These are phyloP conservation scores for Mucor piriformis DNA, from an alignment of 371 early-diverging fungal species.

Conservation along the genomic window DNA sequence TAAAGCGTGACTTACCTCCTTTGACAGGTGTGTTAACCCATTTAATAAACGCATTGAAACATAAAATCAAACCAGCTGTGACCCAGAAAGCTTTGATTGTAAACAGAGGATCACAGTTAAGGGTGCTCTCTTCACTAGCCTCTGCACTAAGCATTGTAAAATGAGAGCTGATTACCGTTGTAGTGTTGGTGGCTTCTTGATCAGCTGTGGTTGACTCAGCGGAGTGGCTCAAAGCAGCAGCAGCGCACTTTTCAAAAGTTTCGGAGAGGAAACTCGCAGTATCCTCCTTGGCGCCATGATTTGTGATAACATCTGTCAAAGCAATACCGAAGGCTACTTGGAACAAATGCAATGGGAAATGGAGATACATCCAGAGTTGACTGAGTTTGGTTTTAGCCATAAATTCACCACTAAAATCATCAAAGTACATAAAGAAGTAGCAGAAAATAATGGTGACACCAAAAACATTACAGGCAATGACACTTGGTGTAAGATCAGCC, in stretches of 20 bases:
- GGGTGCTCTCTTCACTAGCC: neutral
- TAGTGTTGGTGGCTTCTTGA: constrained; percentile 6
- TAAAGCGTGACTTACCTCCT: constrained; percentile 21
- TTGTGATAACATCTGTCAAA: constrained; percentile 49
- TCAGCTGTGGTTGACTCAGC: constrained; percentile 5
- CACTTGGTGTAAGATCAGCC: constrained; percentile 28
- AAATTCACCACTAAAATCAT: constrained; percentile 49
- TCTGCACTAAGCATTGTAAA: neutral
- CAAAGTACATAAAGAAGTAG: constrained; percentile 59
- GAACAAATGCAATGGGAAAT: constrained; percentile 60
- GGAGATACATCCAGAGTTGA: constrained; percentile 65
- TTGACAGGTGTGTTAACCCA: constrained; percentile 42
- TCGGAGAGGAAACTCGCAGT: neutral
- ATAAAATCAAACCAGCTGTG: constrained; percentile 43
- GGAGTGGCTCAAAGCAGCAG: constrained; percentile 7
- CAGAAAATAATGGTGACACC: constrained; percentile 52
- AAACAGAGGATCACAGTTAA: constrained; percentile 21
- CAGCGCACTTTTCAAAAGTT: constrained; percentile 17
- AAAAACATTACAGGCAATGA: constrained; percentile 48
- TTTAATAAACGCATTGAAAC: constrained; percentile 50
- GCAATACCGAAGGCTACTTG: constrained; percentile 64
- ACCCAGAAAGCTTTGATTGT: constrained; percentile 48
- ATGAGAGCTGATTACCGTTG: neutral
- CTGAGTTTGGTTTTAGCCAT: constrained; percentile 35
- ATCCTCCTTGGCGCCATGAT: constrained; percentile 28